Evolutionary conservation across 441 rosid species (phyloP).

Genomic region (Erysimum cheiri): DNA sequence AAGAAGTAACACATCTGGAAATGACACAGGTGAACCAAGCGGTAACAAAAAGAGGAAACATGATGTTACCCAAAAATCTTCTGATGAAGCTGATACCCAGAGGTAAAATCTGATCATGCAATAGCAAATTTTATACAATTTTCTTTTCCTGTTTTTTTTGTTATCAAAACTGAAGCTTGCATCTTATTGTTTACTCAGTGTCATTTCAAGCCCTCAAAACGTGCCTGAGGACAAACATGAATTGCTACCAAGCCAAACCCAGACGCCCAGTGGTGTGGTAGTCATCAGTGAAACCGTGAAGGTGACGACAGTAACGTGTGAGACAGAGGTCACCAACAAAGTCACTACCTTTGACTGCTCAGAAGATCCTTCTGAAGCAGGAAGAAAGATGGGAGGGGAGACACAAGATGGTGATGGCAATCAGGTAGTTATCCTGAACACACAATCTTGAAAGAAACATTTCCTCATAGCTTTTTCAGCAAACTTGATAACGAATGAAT

Average conservation of each 20-base stretch:
- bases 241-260: slow-evolving; percentile 42
- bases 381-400: slow-evolving; percentile 32
- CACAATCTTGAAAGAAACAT: neutral
- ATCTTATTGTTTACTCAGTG: slow-evolving; percentile 44
- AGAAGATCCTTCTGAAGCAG: slow-evolving; percentile 35
- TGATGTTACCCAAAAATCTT: slow-evolving; percentile 37
- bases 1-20: slow-evolving; percentile 46
- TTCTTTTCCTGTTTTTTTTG: neutral
- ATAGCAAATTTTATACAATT: neutral
- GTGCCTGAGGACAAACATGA: slow-evolving; percentile 48
- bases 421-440: slow-evolving; percentile 31
- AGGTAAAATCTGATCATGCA: slow-evolving; percentile 45
- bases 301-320: slow-evolving; percentile 42
- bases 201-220: slow-evolving; percentile 44
- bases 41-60: slow-evolving; percentile 51
- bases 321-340: slow-evolving; percentile 40
- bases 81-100: slow-evolving; percentile 44
- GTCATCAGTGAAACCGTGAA: slow-evolving; percentile 41
- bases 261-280: slow-evolving; percentile 39
- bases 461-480: neutral
- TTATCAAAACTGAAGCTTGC: neutral
- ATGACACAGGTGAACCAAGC: slow-evolving; percentile 42
- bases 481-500: neutral
- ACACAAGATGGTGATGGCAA: slow-evolving; percentile 10
- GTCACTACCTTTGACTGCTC: slow-evolving; percentile 37